Base-by-base conservation (phyloP, 805 yeast species). In the Sungouiella blattae region DNA sequence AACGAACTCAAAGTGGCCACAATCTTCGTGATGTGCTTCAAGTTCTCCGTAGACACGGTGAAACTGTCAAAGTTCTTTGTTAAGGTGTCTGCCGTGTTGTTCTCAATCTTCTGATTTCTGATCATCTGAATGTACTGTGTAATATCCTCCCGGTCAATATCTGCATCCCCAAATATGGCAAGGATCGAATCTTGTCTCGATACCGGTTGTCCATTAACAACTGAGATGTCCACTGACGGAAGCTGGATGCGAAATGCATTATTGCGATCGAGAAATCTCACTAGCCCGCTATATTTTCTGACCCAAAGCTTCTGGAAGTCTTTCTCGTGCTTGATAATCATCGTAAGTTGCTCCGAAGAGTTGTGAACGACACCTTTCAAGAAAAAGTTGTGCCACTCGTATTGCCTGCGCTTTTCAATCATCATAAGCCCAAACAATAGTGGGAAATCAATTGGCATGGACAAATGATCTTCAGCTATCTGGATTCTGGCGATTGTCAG, bases 401-500 rank as follows among this genome's bases (percentile, higher is more conserved):
- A 60, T 45, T 83, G 75, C 33, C 87, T 64, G 33, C 81, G 60
- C 29, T 63, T 67, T 44, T 84, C 89, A 30, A 83, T 69, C 3
- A 82, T 42, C 55, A 77, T 72, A n/a, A 82, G 62, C 1, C 93
- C 93, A 53, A 83, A 82, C 1, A 83, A 57, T 9, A 83, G 52
- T 0, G 95, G 95, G 18, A 85, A 52, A 52, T 85, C 93, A 11
- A 76, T 67, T 1, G 82, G 76, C 26, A 66, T 46, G 3, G 71
- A 61, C 4, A 67, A 51, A 36, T 59, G 52, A 39, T 67, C 65
- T 44, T 67, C 72, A 15, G 58, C 46, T 7, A 17, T 9, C 22
- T 20, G 22, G 9, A 20, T 20, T 7, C 22, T 6, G 6, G 22
- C 11, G 30, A 11, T 24, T 18, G 14, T 14, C 25, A 24, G 11